Evolutionary conservation across 306 rosid genomes (phyloP), one percentile per base, ranked within the genome.

Genomic region (Vachellia collinsii): DNA sequence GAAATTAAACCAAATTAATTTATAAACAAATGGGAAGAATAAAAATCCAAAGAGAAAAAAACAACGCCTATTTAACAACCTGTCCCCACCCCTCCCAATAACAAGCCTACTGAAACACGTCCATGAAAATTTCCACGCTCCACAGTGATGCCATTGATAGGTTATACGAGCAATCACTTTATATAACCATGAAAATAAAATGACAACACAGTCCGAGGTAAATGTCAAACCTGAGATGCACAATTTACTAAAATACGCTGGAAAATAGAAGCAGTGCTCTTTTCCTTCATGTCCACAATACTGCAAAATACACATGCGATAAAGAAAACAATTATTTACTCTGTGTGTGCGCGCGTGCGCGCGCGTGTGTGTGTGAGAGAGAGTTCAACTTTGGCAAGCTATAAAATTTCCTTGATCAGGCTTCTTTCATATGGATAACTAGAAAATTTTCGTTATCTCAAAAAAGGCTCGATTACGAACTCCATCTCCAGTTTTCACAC

Each of bases 171-270:
- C 48, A 67, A 62, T 81, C 46, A 62, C 79, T 62, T 41, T 10
- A 76, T 9, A 42, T 59, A 62, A 34, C 53, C 64, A 10, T 36
- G 64, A 77, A 82, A 64, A 29, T 46, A 47, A 86, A 70, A 64
- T 37, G 69, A 65, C 34, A 36, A 81, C 59, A 13, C 29, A 69
- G 48, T 77, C 65, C 62, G 50, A 59, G 72, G 62, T 69, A 51
- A 82, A 53, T 46, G 46, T 58, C 86, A 74, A 77, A 95, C 99
- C 99, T 95, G 97, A 72, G 95, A 88, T 64, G 94, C 77, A 83
- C 98, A 95, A 77, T 88, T 88, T 70, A 83, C 83, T 79, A 93
- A 87, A 86, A 95, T 79, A 62, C 99, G 94, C 81, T 90, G 89
- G 73, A 95, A 89, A 48, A 87, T 74, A 74, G 94, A 87, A 50